Evolutionary conservation across 2,329 filamentous ascomycete genomes (phyloP).

Genomic region (Gaeumannomyces sp.): DNA sequence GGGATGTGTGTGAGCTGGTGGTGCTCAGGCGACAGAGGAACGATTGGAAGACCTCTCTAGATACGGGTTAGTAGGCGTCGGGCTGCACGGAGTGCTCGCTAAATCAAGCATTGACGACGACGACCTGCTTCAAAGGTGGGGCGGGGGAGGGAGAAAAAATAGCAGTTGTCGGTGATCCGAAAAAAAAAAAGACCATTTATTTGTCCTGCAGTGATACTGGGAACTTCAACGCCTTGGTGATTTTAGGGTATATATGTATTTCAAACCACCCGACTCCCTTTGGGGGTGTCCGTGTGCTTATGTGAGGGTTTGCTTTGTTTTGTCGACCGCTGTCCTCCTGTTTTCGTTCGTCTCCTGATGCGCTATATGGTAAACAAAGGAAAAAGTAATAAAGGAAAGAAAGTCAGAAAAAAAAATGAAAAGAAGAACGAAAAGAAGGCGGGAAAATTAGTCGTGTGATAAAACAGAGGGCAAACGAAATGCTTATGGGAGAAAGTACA

Average conservation of each 20-base stretch:
- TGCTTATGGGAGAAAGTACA: background rate
- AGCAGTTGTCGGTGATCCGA: background rate
- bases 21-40: too few relatives aligned
- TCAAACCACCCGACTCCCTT: background rate
- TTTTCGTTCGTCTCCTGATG: background rate
- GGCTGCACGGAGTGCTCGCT: too few relatives aligned
- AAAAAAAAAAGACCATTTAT: background rate
- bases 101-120: too few relatives aligned
- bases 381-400: slow-evolving; percentile 2
- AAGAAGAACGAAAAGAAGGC: background rate
- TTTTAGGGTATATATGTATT: background rate
- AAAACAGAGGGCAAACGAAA: background rate
- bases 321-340: background rate
- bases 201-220: background rate
- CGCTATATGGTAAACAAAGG: slow-evolving; percentile 1
- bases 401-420: background rate
- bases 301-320: background rate
- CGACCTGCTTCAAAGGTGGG: too few relatives aligned
- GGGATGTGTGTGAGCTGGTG: too few relatives aligned
- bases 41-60: too few relatives aligned
- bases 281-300: too few relatives aligned
- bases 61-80: too few relatives aligned
- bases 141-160: background rate
- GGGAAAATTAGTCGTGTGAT: background rate
- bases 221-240: background rate